Conservation (phyloP, 2,329 filamentous ascomycete species). For the Hysterium pulicare region DNA sequence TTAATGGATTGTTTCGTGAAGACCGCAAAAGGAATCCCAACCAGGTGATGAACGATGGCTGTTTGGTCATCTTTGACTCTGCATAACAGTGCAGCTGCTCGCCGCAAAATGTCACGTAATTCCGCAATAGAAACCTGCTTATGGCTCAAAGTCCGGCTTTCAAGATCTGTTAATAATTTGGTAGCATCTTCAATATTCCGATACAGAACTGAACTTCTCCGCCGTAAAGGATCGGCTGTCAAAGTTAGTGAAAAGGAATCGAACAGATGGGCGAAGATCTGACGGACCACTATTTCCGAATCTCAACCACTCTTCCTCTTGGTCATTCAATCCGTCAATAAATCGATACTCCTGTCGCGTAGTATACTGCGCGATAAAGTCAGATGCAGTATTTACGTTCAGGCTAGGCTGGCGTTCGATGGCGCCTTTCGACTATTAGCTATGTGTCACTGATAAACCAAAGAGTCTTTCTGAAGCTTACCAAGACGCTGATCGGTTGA, state of each 20-base stretch:
- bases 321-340: constrained; percentile 69
- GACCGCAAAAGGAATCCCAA: constrained; percentile 86
- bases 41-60: constrained; percentile 79
- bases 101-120: constrained; percentile 75
- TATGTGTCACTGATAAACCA: not conserved
- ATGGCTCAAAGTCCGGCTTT: constrained; percentile 65
- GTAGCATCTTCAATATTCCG: constrained; percentile 52
- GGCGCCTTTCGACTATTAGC: constrained; percentile 41
- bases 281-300: constrained; percentile 40
- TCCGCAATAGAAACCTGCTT: constrained; percentile 70
- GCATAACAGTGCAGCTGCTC: constrained; percentile 83
- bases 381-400: constrained; percentile 85
- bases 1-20: constrained; percentile 97
- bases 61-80: constrained; percentile 71
- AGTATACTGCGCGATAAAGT: constrained; percentile 96
- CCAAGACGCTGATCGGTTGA: constrained; percentile 77
- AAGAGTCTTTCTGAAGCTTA: constrained; percentile 23
- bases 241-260: not conserved
- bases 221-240: constrained; percentile 10
- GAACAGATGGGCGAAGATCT: not conserved
- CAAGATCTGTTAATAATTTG: constrained; percentile 66
- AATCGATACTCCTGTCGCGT: constrained; percentile 94
- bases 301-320: constrained; percentile 61
- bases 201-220: constrained; percentile 19
- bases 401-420: constrained; percentile 72